A percentile compares a stretch with the other conserved stretches of the same genome.
Evolutionary conservation across 164 flowering plant genomes (phyloP).

Genomic region (Umbilicus rupestris): DNA sequence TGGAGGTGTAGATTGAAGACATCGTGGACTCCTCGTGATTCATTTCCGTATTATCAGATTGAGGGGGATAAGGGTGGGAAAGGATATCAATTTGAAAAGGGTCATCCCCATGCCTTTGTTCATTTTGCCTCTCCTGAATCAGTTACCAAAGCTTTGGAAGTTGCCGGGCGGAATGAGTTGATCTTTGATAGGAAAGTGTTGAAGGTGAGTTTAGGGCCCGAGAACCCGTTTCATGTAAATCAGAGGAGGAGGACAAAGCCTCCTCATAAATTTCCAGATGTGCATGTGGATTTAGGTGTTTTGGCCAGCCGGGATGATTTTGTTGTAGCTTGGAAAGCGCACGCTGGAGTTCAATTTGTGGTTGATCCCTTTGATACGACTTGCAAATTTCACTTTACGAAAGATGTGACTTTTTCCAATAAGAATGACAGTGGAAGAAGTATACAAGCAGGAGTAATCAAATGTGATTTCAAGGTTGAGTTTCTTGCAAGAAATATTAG

Average conservation of each 20-base stretch:
- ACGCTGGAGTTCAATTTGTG: slow-evolving; percentile 57
- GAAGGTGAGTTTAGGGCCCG: slow-evolving; percentile 56
- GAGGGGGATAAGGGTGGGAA: slow-evolving; percentile 14
- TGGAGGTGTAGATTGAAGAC: slow-evolving; percentile 77
- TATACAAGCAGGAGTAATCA: slow-evolving; percentile 31
- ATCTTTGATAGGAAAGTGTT: slow-evolving; percentile 25
- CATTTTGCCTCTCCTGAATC: slow-evolving; percentile 60
- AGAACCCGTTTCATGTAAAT: slow-evolving; percentile 41
- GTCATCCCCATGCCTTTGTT: slow-evolving; percentile 86
- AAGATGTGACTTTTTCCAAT: slow-evolving; percentile 59
- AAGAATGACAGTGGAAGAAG: slow-evolving; percentile 19
- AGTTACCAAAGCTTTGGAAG: slow-evolving; percentile 32
- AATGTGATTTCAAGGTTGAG: slow-evolving; percentile 73
- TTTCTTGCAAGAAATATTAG: slow-evolving; percentile 59
- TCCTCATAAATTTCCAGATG: slow-evolving; percentile 50
- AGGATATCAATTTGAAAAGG: slow-evolving; percentile 39
- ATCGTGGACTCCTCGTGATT: slow-evolving; percentile 69
- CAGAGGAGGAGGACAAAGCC: slow-evolving; percentile 43
- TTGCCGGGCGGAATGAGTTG: slow-evolving; percentile 41
- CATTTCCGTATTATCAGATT: slow-evolving; percentile 44
- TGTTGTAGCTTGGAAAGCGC: slow-evolving; percentile 67
- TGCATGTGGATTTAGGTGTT: slow-evolving; percentile 46
- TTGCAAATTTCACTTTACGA: slow-evolving; percentile 55
- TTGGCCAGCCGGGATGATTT: slow-evolving; percentile 43
- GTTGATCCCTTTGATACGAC: slow-evolving; percentile 75